Evolutionary conservation across 2,329 filamentous ascomycete species (phyloP).

Genomic region (Blumeria hordei): DNA sequence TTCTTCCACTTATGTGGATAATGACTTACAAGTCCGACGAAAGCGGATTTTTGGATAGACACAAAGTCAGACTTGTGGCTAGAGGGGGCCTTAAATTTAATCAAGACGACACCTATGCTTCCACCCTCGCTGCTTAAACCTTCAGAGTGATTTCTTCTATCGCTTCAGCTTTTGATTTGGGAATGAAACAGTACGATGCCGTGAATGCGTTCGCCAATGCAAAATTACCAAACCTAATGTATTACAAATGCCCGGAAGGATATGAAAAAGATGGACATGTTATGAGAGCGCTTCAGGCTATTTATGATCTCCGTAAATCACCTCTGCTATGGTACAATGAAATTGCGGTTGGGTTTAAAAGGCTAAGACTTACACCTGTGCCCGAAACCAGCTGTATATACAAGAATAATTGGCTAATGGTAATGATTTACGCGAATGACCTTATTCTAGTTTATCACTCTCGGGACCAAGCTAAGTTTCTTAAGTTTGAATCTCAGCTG

Average conservation of each 20-base stretch:
- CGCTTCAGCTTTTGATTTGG: neutral
- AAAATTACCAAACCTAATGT: neutral
- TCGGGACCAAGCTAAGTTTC: neutral
- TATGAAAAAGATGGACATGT: neutral
- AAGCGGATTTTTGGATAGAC: constrained; percentile 8
- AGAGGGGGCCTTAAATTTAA: constrained; percentile 7
- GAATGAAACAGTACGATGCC: constrained; percentile 1
- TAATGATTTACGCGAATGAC: neutral
- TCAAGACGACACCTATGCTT: constrained; percentile 2
- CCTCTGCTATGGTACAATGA: neutral
- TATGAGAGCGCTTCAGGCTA: neutral
- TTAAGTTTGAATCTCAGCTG: neutral
- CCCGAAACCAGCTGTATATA: neutral
- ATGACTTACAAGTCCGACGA: constrained; percentile 12
- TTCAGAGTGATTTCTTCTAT: neutral
- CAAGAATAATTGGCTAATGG: neutral
- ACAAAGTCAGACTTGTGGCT: constrained; percentile 10
- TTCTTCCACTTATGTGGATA: constrained; percentile 7
- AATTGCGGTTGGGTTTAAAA: neutral
- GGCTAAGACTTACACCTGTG: neutral
- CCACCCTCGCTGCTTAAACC: neutral
- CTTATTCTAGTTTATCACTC: neutral
- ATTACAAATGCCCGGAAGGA: neutral
- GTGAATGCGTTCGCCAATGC: constrained; percentile 1
- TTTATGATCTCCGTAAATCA: neutral